phyloP scores from a whole-genome alignment of 345 rosid species.

The Linum trigynum region DNA sequence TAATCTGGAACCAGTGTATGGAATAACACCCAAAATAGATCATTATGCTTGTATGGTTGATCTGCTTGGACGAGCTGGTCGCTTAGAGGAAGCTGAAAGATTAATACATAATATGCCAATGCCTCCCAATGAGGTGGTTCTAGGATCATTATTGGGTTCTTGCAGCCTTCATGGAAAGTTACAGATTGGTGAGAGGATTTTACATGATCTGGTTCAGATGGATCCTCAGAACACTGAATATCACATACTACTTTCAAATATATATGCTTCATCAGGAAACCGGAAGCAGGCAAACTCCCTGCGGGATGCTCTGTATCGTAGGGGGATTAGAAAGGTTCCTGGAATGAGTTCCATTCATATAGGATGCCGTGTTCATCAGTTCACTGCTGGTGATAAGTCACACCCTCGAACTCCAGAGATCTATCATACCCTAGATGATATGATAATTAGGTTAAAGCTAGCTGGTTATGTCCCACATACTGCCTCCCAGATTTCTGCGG shows the following conservation, averaged over 20 bases:
- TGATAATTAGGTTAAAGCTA: slow-evolving; percentile 45
- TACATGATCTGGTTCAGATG: slow-evolving; percentile 39
- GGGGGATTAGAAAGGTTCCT: slow-evolving; percentile 53
- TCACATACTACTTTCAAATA: slow-evolving; percentile 56
- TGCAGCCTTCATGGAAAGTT: slow-evolving; percentile 55
- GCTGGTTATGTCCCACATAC: slow-evolving; percentile 54
- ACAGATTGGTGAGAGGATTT: slow-evolving; percentile 38
- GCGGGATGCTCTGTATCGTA: slow-evolving; percentile 33
- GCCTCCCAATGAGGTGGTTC: slow-evolving; percentile 67
- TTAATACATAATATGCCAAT: slow-evolving; percentile 55
- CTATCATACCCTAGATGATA: slow-evolving; percentile 42
- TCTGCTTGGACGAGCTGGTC: slow-evolving; percentile 72
- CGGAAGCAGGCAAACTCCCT: slow-evolving; percentile 20
- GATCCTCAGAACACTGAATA: slow-evolving; percentile 56
- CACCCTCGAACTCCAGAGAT: slow-evolving; percentile 45
- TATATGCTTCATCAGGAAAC: slow-evolving; percentile 53
- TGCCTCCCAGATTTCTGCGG: slow-evolving; percentile 30
- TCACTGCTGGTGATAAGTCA: slow-evolving; percentile 63
- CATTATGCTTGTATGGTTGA: slow-evolving; percentile 91
- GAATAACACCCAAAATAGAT: slow-evolving; percentile 50
- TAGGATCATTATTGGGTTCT: slow-evolving; percentile 76
- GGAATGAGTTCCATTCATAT: slow-evolving; percentile 66
- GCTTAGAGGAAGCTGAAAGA: slow-evolving; percentile 57
- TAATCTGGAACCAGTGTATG: slow-evolving; percentile 30
- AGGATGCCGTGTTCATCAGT: slow-evolving; percentile 45